Conservation (phyloP, 73 alveolate genomes). For the Paramecium sexaurelia region DNA sequence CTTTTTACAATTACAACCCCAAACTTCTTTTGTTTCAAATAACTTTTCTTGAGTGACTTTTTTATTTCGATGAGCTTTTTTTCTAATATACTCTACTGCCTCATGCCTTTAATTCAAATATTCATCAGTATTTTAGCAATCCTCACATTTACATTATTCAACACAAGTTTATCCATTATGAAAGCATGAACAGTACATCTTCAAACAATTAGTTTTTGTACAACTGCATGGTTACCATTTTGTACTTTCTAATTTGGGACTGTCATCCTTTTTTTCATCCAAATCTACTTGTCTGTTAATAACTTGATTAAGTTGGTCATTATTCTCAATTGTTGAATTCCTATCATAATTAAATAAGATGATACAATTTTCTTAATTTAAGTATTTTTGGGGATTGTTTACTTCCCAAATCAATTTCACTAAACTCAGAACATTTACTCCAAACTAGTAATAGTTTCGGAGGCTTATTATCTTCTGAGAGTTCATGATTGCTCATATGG, state of each 20-base stretch:
- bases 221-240: slow-evolving; percentile 55
- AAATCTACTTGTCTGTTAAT: not conserved
- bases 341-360: not conserved
- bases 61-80: slow-evolving; percentile 55
- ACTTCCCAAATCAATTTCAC: slow-evolving; percentile 24
- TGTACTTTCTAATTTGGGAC: not conserved
- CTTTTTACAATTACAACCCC: slow-evolving; percentile 57
- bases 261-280: not conserved
- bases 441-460: not conserved
- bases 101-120: not conserved
- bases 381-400: not conserved
- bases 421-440: slow-evolving; percentile 51
- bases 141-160: slow-evolving; percentile 54
- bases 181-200: slow-evolving; percentile 55
- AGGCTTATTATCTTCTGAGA: slow-evolving; percentile 23
- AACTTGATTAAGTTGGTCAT: not conserved
- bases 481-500: not conserved
- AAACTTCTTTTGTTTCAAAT: slow-evolving; percentile 46
- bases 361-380: not conserved
- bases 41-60: slow-evolving; percentile 32
- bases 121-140: slow-evolving; percentile 24
- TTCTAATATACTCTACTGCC: not conserved
- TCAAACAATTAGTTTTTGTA: slow-evolving; percentile 54
- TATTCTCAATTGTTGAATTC: not conserved
- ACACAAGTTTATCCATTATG: slow-evolving; percentile 6